Conservation (phyloP, 176 grass and related monocot species). For the Ensete ventricosum region DNA sequence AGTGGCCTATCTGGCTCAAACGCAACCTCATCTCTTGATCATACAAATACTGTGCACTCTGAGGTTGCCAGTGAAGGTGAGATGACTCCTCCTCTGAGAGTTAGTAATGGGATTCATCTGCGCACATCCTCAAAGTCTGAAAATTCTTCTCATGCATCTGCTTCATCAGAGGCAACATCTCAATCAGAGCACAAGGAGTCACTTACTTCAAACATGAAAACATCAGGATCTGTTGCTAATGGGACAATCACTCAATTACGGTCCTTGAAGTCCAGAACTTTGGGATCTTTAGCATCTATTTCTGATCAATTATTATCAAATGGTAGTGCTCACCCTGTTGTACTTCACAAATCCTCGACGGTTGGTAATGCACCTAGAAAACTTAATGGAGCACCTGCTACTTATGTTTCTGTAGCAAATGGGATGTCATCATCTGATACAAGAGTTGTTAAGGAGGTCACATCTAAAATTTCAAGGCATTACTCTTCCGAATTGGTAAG, state of each 20-base stretch:
- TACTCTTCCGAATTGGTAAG: conserved; percentile 62
- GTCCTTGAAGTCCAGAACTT: conserved; percentile 13
- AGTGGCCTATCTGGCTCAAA: conserved; percentile 4
- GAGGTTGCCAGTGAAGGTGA: conserved; percentile 10
- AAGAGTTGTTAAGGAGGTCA: conserved; percentile 39
- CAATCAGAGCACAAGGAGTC: conserved; percentile 22
- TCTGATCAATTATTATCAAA: conserved; percentile 25
- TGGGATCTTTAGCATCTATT: conserved; percentile 21
- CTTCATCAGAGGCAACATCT: conserved; percentile 12
- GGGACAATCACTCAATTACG: neutral
- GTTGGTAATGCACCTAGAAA: conserved; percentile 20
- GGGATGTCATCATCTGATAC: conserved; percentile 29
- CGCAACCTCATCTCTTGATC: conserved; percentile 26
- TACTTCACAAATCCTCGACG: conserved; percentile 26
- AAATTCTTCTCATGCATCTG: conserved; percentile 19
- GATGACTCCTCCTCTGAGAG: conserved; percentile 8
- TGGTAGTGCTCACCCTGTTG: conserved; percentile 10
- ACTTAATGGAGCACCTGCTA: conserved; percentile 31
- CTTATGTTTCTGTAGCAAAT: conserved; percentile 17
- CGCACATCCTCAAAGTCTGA: neutral
- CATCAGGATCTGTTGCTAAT: conserved; percentile 1
- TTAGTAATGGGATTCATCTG: neutral
- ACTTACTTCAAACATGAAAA: conserved; percentile 6
- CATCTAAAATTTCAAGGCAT: conserved; percentile 40
- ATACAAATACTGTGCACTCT: conserved; percentile 12